A percentile compares a stretch with the other conserved stretches of the same genome.
These are phyloP conservation scores for Aspergillus ellipticus DNA, from an alignment of 495 filamentous ascomycete species.

Conservation along the genomic window DNA sequence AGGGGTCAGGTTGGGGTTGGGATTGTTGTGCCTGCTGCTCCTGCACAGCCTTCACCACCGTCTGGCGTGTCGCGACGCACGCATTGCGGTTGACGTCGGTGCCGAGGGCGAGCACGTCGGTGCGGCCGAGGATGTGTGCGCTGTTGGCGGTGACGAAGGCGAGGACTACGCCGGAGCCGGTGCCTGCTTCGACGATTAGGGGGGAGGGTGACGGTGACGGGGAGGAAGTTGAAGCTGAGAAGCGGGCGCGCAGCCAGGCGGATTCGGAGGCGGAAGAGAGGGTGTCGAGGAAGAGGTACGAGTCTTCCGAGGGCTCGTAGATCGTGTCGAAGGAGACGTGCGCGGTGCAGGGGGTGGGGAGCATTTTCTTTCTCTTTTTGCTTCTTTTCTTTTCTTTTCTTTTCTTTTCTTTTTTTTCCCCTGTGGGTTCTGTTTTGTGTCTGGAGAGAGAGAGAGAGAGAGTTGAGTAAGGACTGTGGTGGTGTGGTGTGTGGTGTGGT, in stretches of 20 bases:
- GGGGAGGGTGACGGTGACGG: constrained; percentile 45
- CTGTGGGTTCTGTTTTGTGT: no score
- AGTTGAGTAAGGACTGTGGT: no score
- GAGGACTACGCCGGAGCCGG: constrained; percentile 86
- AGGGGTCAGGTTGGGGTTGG: neutral
- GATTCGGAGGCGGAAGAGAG: constrained; percentile 71
- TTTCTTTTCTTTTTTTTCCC: no score
- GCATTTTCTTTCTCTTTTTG: constrained; percentile 65
- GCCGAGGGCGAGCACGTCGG: constrained; percentile 65
- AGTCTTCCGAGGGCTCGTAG: constrained; percentile 95
- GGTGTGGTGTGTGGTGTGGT: no score
- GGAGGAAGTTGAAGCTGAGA: constrained; percentile 17
- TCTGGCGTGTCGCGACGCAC: constrained; percentile 63
- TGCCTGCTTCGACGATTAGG: constrained; percentile 79
- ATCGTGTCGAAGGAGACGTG: constrained; percentile 82
- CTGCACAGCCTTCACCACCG: constrained; percentile 53
- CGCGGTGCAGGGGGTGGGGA: constrained; percentile 86
- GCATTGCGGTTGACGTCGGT: constrained; percentile 82
- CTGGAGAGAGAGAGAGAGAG: neutral
- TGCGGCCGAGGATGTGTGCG: constrained; percentile 63
- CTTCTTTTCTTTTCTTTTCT: no score
- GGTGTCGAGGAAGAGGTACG: constrained; percentile 90
- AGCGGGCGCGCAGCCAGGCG: constrained; percentile 64
- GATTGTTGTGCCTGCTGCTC: constrained; percentile 14
- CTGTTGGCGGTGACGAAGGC: constrained; percentile 81